Conservation (phyloP, 306 rosid species). For the Senna siamea region DNA sequence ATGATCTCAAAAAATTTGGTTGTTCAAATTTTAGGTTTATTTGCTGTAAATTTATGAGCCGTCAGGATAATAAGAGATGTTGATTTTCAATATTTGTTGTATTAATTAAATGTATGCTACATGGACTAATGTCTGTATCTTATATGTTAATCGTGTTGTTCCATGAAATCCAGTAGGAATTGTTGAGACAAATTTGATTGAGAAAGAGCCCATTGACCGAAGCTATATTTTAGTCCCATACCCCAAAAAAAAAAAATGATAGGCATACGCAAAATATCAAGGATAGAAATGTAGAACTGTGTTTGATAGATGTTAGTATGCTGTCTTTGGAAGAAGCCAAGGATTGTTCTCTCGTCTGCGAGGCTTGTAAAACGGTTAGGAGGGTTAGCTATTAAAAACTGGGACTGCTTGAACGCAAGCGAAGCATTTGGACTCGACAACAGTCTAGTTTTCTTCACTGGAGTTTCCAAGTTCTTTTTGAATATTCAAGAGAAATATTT, state of each 20-base stretch:
- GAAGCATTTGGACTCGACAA: too few species aligned
- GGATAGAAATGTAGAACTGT: too few species aligned
- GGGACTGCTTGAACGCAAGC: too few species aligned
- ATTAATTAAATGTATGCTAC: background rate
- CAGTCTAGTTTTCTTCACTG: too few species aligned
- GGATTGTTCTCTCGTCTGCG: too few species aligned
- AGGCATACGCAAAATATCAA: too few species aligned
- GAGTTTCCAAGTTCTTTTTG: too few species aligned
- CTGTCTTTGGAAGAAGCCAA: too few species aligned
- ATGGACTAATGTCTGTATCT: background rate
- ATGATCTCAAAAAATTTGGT: background rate
- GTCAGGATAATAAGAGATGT: constrained; percentile 13
- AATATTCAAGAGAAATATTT: too few species aligned
- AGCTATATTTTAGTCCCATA: background rate
- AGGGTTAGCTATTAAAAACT: too few species aligned
- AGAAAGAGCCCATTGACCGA: background rate
- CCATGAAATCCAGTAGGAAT: background rate
- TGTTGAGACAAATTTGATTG: background rate
- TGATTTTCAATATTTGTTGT: background rate
- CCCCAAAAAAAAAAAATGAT: background rate
- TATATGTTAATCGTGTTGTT: background rate
- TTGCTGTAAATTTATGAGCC: constrained; percentile 11
- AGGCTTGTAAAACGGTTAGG: too few species aligned
- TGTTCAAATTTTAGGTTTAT: constrained; percentile 19
- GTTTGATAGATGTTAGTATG: too few species aligned